These are phyloP conservation scores for Nakazawaea pomicola DNA, from an alignment of 805 yeast genomes.

Conservation along the genomic window DNA sequence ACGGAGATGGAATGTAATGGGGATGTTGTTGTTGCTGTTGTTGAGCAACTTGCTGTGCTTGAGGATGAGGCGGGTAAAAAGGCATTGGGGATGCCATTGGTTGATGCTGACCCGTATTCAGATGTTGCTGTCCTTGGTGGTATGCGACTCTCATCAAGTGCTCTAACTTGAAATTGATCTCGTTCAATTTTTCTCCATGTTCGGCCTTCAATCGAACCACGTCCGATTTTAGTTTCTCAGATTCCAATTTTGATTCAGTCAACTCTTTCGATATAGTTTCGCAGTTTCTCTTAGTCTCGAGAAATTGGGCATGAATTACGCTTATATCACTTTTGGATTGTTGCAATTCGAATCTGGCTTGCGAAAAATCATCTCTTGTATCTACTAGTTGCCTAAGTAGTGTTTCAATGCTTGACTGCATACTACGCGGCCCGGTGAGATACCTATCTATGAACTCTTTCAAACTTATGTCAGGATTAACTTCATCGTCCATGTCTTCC, in stretches of 20 bases:
- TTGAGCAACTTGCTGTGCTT: conserved; percentile 5
- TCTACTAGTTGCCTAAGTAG: conserved; percentile 1
- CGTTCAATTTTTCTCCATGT: conserved; percentile 3
- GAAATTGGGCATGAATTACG: not conserved
- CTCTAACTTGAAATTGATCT: conserved; percentile 7
- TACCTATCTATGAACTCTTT: conserved; percentile 3
- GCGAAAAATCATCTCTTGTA: conserved; percentile 3
- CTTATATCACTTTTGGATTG: conserved; percentile 2
- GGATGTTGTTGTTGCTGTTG: too few species aligned
- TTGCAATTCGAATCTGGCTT: conserved; percentile 1
- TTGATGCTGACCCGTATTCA: not conserved
- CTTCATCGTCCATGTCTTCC: not conserved
- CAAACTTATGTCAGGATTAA: conserved; percentile 6
- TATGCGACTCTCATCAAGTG: conserved; percentile 2
- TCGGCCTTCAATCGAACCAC: conserved; percentile 1
- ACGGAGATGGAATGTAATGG: not conserved
- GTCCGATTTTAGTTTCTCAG: conserved; percentile 6
- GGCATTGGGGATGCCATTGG: conserved; percentile 7
- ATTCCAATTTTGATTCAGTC: not conserved
- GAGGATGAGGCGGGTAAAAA: conserved; percentile 13
- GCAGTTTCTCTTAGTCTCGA: conserved; percentile 3
- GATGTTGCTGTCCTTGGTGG: conserved; percentile 5
- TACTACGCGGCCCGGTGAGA: conserved; percentile 1
- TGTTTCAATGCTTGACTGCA: not conserved
- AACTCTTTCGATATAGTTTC: conserved; percentile 5